Evolutionary conservation across 208 protist genomes (phyloP).

Genomic region (Leishmania amazonensis): DNA sequence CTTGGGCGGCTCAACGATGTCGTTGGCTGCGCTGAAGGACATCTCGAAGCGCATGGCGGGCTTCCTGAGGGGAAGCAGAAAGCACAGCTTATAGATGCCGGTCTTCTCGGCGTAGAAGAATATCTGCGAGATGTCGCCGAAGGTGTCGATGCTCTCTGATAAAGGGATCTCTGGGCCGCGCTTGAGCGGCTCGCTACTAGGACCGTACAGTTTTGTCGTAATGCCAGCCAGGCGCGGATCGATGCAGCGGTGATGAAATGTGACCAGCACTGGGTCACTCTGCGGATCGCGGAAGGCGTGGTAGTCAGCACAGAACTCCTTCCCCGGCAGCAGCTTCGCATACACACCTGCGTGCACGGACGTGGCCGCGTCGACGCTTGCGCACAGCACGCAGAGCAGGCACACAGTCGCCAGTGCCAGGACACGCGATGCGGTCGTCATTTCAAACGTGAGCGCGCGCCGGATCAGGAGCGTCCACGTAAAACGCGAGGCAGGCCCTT

Average conservation of each 20-base stretch:
- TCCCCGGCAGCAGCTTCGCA: slow-evolving; percentile 66
- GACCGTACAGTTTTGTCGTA: slow-evolving; percentile 50
- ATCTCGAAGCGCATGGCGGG: slow-evolving; percentile 69
- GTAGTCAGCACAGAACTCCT: slow-evolving; percentile 69
- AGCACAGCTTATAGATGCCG: slow-evolving; percentile 71
- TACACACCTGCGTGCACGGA: slow-evolving; percentile 43
- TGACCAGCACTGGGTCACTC: slow-evolving; percentile 57
- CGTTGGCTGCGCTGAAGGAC: slow-evolving; percentile 61
- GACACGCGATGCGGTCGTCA: background rate
- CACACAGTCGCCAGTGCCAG: slow-evolving; percentile 1
- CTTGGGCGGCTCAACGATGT: slow-evolving; percentile 50
- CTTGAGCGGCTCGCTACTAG: slow-evolving; percentile 29
- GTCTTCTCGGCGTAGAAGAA: slow-evolving; percentile 70
- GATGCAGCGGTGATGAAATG: slow-evolving; percentile 60
- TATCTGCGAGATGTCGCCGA: slow-evolving; percentile 45
- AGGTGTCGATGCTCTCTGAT: slow-evolving; percentile 39
- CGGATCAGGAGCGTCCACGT: background rate
- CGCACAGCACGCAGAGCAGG: background rate
- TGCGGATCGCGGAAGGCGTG: slow-evolving; percentile 66
- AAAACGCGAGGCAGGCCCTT: background rate
- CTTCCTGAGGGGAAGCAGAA: slow-evolving; percentile 52
- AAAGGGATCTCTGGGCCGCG: slow-evolving; percentile 35
- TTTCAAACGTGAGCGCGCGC: background rate
- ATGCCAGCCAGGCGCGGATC: slow-evolving; percentile 59
- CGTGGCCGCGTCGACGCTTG: background rate